Evolutionary conservation across 2,329 filamentous ascomycete species (phyloP).

Genomic region (Fusarium odoratissimum): DNA sequence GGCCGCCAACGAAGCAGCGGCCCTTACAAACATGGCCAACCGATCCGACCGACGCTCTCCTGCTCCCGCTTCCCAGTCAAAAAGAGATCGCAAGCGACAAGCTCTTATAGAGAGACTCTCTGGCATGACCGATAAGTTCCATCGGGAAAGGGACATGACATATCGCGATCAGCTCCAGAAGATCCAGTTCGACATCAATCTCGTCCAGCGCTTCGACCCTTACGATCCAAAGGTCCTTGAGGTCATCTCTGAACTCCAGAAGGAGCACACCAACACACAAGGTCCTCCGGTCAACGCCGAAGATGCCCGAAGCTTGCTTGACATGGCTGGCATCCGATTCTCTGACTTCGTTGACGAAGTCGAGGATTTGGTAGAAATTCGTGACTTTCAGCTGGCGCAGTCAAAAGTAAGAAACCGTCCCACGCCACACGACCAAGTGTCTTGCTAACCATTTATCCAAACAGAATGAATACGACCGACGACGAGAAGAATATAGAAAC

Average conservation of each 20-base stretch:
- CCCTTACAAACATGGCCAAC: conserved; percentile 48
- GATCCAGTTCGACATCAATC: conserved; percentile 89
- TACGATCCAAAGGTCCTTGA: conserved; percentile 80
- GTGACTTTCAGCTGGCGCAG: conserved; percentile 84
- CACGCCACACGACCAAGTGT: background rate
- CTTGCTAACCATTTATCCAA: conserved; percentile 27
- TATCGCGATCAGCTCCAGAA: conserved; percentile 92
- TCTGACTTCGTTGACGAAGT: conserved; percentile 86
- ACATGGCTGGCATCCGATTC: conserved; percentile 86
- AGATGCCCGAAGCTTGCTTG: conserved; percentile 67
- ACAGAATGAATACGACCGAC: conserved; percentile 73
- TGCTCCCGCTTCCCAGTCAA: conserved; percentile 67
- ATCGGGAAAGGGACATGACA: conserved; percentile 81
- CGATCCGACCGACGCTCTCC: conserved; percentile 54
- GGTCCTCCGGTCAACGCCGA: conserved; percentile 54
- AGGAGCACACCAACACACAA: conserved; percentile 63
- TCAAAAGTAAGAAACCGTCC: conserved; percentile 74
- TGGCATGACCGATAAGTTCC: conserved; percentile 80
- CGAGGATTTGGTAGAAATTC: conserved; percentile 87
- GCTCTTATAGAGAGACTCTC: conserved; percentile 83
- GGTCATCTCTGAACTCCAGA: conserved; percentile 73
- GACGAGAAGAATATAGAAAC: conserved; percentile 68
- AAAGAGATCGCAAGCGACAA: conserved; percentile 90
- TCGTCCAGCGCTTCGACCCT: conserved; percentile 86
- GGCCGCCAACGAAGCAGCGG: conserved; percentile 54